Evolutionary conservation across 306 rosid species (phyloP).

Genomic region (Vigna unguiculata): DNA sequence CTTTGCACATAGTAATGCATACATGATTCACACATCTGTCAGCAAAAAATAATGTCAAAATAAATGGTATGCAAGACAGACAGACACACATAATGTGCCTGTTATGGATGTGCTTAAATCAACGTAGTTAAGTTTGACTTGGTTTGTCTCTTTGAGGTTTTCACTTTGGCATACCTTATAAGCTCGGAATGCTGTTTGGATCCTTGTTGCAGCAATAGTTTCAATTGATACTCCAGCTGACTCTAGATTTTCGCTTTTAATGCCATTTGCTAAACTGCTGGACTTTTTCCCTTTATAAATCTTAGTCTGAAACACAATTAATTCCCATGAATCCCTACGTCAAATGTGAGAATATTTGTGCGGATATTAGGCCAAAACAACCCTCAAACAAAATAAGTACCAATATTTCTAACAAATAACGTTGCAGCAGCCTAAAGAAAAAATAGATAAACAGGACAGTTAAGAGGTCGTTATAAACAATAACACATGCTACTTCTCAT

Average conservation of each 20-base stretch:
- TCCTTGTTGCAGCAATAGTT: conserved; percentile 71
- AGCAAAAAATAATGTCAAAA: neutral
- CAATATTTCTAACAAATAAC: conserved; percentile 31
- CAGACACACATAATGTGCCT: neutral
- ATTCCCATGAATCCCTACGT: conserved; percentile 51
- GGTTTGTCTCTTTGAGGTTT: neutral
- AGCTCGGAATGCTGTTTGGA: conserved; percentile 81
- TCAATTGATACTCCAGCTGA: conserved; percentile 59
- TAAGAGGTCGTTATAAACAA: neutral
- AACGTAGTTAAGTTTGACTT: conserved; percentile 8
- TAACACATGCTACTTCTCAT: neutral
- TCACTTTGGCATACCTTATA: conserved; percentile 55
- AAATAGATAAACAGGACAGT: neutral
- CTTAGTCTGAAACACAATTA: conserved; percentile 47
- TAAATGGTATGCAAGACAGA: neutral
- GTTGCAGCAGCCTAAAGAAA: neutral
- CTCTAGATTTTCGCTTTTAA: conserved; percentile 40
- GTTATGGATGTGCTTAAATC: conserved; percentile 4
- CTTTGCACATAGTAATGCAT: conserved; percentile 10
- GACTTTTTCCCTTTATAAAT: conserved; percentile 39
- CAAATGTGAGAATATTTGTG: conserved; percentile 30
- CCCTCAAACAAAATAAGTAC: conserved; percentile 6
- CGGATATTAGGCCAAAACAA: conserved; percentile 27
- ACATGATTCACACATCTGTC: neutral
- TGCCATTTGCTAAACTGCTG: conserved; percentile 39